Base-by-base conservation (phyloP, 768 basidiomycete genomes). In the Termitomyces bulborhizus region DNA sequence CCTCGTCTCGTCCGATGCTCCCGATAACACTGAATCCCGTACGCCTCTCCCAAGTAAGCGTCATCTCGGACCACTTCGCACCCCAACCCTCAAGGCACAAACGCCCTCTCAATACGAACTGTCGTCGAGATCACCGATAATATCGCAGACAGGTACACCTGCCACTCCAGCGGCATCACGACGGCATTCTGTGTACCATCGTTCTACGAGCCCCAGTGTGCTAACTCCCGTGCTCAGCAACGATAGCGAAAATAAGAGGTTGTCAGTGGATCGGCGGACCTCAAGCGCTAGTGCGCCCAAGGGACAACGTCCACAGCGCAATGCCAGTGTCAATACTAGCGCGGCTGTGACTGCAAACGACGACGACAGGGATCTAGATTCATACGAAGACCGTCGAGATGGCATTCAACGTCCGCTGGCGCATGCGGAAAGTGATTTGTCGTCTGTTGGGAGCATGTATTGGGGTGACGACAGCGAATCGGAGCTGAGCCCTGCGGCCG, bases 381-480 rank as follows among this genome's bases (percentile, higher is more conserved):
- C 65, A 9, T 62, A 61, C 31, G 61, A 63, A 34, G 53, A 41
- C 15, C 18, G 26, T 3, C 34, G 56, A 27, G 47, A 46, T 21
- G 53, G 57, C 43, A 55, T 51, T 39, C 57, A 57, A 39, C 48
- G 56, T 43, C 16, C 24, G 41, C 53, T 77, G 36, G 62, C 76
- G 6, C 74, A 72, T 43, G 66, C 71, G 3, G 78, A 81, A 16
- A 83, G 82, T 48, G 75, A 78, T 18, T 52, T 74, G 50, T 81
- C 79, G 0, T 73, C 77, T 15, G 65, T 78, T 12, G 66, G 71
- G 5, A 73, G 72, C 46, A 68, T 70, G 16, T 59, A 68, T 36
- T 75, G 75, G 74, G 71, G 73, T 36, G 75, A 73, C 8, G 73
- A 73, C 31, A 65, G 59, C 16, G 71, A 71, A 1, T 58, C 62